Percentiles rank a stretch among this genome's conserved stretches.
Evolutionary conservation across 78 protist genomes (phyloP).

Genomic region (Reticulomyxa filosa): DNA sequence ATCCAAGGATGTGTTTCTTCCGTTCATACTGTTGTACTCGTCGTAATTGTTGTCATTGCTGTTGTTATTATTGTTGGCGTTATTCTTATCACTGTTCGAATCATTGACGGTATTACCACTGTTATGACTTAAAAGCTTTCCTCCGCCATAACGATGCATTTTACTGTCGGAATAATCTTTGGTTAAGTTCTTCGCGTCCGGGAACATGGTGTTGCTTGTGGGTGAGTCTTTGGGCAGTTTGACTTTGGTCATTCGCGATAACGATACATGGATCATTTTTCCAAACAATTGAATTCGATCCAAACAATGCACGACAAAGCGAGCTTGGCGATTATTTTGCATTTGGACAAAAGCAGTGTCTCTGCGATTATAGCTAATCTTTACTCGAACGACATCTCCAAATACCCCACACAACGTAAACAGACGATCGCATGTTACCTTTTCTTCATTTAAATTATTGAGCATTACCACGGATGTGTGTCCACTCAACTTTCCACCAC

Average conservation of each 20-base stretch:
- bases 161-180: background rate
- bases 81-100: too few species aligned
- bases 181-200: background rate
- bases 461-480: background rate
- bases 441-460: background rate
- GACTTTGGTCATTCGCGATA: background rate
- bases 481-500: too few species aligned
- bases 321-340: constrained; percentile 30
- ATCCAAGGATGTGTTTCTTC: too few species aligned
- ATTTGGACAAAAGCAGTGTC: constrained; percentile 53
- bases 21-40: too few species aligned
- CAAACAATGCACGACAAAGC: background rate
- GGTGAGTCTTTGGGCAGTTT: background rate
- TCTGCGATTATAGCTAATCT: constrained; percentile 40
- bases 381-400: constrained; percentile 48
- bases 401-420: constrained; percentile 52
- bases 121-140: too few species aligned
- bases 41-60: too few species aligned
- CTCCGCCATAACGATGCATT: background rate
- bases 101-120: too few species aligned
- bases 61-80: too few species aligned
- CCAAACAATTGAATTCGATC: background rate
- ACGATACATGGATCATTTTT: background rate
- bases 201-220: background rate
- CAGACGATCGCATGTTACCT: constrained; percentile 14